Evolutionary conservation across 2,329 filamentous ascomycete species (phyloP).

Genomic region (Xylaria sp.): DNA sequence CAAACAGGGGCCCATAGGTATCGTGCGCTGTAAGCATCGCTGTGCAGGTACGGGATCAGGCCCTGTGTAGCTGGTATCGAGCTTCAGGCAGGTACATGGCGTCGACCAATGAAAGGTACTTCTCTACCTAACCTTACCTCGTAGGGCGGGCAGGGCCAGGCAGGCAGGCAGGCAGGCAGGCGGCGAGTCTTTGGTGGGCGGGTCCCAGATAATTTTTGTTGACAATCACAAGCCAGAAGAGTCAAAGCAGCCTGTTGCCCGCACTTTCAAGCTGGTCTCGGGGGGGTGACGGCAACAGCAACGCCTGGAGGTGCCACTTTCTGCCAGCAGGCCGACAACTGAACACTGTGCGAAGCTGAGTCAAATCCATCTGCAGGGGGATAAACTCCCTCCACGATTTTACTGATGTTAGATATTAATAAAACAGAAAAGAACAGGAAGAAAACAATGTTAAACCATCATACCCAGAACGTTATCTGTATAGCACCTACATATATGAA

Average conservation of each 20-base stretch:
- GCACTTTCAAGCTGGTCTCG: neutral
- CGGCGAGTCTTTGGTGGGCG: constrained; percentile 21
- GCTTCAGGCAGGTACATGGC: neutral
- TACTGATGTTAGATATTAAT: too few species aligned
- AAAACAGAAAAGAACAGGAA: too few species aligned
- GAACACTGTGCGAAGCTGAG: constrained; percentile 9
- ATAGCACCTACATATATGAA: neutral
- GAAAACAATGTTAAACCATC: too few species aligned
- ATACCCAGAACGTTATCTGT: too few species aligned
- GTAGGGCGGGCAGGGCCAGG: neutral
- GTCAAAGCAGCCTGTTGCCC: neutral
- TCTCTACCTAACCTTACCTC: neutral
- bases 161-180: neutral
- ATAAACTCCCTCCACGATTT: too few species aligned
- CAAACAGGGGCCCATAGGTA: too few species aligned
- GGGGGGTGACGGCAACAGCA: neutral
- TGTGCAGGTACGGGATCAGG: too few species aligned
- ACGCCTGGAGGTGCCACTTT: neutral
- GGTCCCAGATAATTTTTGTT: constrained; percentile 39
- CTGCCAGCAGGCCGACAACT: constrained; percentile 12
- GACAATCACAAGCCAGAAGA: constrained; percentile 39
- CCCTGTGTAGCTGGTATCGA: too few species aligned
- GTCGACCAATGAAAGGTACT: neutral
- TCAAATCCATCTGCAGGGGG: too few species aligned
- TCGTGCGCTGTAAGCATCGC: too few species aligned